Percentiles rank a stretch among this genome's conserved stretches.
Conservation (phyloP, 345 rosid species). For the Eucalyptus regnans region DNA sequence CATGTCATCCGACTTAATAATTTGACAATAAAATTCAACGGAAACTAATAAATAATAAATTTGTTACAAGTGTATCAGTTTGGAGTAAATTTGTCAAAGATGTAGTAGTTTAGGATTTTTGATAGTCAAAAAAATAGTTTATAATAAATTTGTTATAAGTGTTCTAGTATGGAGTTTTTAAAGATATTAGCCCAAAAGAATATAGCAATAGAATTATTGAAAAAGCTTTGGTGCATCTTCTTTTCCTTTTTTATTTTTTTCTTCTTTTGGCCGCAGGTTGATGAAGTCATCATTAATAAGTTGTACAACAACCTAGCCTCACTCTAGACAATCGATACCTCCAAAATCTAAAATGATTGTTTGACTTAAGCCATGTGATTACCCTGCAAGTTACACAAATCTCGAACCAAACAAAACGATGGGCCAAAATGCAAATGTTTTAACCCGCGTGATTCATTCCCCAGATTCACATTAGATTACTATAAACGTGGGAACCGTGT, state of each 20-base stretch:
- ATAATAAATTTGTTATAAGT: too few species aligned
- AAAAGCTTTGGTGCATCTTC: neutral
- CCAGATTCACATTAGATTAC: neutral
- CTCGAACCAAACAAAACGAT: neutral
- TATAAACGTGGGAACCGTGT: neutral
- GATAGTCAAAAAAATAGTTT: rapidly evolving
- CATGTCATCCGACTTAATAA: rapidly evolving
- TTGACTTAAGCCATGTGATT: neutral
- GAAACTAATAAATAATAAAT: too few species aligned
- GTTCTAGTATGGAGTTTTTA: too few species aligned
- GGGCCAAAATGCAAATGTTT: neutral
- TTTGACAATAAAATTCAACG: too few species aligned
- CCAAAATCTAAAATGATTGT: neutral
- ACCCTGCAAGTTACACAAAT: neutral
- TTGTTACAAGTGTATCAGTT: rapidly evolving
- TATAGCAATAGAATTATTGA: too few species aligned
- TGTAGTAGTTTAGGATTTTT: rapidly evolving
- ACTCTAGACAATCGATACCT: neutral
- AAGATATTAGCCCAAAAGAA: too few species aligned
- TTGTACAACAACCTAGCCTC: too few species aligned
- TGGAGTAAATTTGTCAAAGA: rapidly evolving
- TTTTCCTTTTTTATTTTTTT: too few species aligned
- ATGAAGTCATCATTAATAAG: neutral
- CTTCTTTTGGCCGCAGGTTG: neutral
- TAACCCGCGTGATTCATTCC: rapidly evolving